Percentiles rank a stretch among this genome's conserved stretches.
Evolutionary conservation across 345 rosid species (phyloP).

Genomic region (Lepidium aucheri): DNA sequence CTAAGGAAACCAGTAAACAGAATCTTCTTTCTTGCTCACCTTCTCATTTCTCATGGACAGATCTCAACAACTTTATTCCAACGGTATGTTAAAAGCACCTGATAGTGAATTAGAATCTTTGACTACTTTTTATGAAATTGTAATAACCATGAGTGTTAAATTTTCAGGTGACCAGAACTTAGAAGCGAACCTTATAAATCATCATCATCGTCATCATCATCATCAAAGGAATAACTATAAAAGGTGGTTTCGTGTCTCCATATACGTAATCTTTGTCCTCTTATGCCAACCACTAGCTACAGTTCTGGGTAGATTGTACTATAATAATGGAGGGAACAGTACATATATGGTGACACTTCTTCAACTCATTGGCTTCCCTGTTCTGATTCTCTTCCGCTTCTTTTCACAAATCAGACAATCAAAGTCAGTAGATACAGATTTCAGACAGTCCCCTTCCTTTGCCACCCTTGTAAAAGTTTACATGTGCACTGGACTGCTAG

Average conservation of each 20-base stretch:
- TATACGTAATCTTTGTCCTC: conserved; percentile 32
- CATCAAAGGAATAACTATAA: conserved; percentile 1
- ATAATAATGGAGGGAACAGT: conserved; percentile 42
- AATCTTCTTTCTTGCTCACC: not conserved
- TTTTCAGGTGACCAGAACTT: conserved; percentile 19
- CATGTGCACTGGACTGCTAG: conserved; percentile 27
- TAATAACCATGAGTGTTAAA: not conserved
- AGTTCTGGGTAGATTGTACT: conserved; percentile 42
- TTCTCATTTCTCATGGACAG: conserved; percentile 7
- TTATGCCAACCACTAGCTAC: conserved; percentile 34
- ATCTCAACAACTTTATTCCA: conserved; percentile 14
- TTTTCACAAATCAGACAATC: conserved; percentile 15
- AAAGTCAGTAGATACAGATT: not conserved
- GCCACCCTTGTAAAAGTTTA: conserved; percentile 19
- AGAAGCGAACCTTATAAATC: conserved; percentile 12
- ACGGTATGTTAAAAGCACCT: conserved; percentile 10
- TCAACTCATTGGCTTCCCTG: conserved; percentile 41
- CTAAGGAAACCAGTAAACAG: not conserved
- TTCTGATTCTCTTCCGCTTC: conserved; percentile 37
- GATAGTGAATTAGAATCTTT: not conserved
- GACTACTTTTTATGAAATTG: not conserved
- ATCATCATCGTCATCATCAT: not conserved
- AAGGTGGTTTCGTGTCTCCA: conserved; percentile 32
- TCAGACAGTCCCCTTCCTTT: not conserved
- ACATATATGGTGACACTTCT: conserved; percentile 39